These are phyloP conservation scores for Lactarius psammicola DNA, from an alignment of 768 basidiomycete genomes.

Conservation along the genomic window DNA sequence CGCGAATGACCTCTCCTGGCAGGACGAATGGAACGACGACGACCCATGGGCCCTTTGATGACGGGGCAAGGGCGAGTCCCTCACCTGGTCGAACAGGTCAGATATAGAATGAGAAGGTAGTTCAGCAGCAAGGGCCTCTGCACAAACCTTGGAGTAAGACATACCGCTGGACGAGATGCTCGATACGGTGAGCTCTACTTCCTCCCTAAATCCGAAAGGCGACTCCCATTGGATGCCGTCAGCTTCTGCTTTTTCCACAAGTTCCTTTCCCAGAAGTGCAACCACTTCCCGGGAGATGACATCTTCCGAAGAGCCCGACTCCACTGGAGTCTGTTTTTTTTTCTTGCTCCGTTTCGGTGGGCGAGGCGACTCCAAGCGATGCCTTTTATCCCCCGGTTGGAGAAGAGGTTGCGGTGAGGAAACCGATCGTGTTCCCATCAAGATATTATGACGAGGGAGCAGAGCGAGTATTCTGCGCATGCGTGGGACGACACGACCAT, in stretches of 20 bases:
- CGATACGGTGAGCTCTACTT: constrained; percentile 62
- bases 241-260: constrained; percentile 48
- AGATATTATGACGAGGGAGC: neutral
- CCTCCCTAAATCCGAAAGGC: constrained; percentile 58
- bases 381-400: constrained; percentile 36
- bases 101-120: neutral
- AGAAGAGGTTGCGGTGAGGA: neutral
- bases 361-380: constrained; percentile 29
- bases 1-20: constrained; percentile 77
- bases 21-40: constrained; percentile 81
- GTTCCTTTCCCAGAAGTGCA: constrained; percentile 59
- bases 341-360: constrained; percentile 35
- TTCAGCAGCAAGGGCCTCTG: neutral
- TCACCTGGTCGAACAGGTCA: constrained; percentile 47
- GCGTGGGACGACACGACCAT: neutral
- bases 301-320: constrained; percentile 69
- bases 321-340: constrained; percentile 45
- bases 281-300: constrained; percentile 72
- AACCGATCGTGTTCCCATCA: neutral
- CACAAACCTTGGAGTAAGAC: constrained; percentile 27
- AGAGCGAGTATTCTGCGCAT: neutral
- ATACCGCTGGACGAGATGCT: constrained; percentile 62
- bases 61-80: constrained; percentile 56
- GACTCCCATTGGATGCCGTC: constrained; percentile 53
- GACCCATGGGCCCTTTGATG: constrained; percentile 64